Evolutionary conservation across 192 early-diverging fungal genomes (phyloP).

Genomic region (Paraglomus brasilianum): DNA sequence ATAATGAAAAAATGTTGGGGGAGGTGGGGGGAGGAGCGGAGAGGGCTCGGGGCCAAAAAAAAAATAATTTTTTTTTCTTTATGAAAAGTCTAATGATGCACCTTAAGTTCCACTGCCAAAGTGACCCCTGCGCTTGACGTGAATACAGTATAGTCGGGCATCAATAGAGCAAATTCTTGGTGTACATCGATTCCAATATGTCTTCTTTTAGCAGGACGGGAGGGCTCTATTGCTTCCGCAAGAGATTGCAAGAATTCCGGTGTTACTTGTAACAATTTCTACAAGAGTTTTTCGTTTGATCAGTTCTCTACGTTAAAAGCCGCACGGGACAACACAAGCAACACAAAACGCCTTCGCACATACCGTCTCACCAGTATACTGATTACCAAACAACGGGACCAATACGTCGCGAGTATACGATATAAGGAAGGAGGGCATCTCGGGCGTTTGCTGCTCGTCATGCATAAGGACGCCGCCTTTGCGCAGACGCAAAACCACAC

Average conservation of each 20-base stretch:
- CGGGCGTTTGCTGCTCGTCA: background rate
- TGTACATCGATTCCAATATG: conserved; percentile 46
- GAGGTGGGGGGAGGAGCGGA: background rate
- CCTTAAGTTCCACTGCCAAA: no score
- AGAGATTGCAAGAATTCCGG: conserved; percentile 45
- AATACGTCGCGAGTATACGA: background rate
- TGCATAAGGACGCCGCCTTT: conserved; percentile 20
- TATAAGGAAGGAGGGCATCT: background rate
- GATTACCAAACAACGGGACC: conserved; percentile 11
- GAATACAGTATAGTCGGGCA: conserved; percentile 46
- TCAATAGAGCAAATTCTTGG: conserved; percentile 47
- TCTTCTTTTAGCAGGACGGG: conserved; percentile 45
- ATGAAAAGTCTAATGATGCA: background rate
- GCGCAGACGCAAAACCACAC: conserved; percentile 40
- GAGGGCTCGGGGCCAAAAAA: background rate
- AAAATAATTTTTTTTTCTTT: background rate
- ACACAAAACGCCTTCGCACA: background rate
- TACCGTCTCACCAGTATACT: background rate
- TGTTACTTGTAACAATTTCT: conserved; percentile 38
- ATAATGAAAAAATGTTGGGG: background rate
- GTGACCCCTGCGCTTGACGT: conserved; percentile 5
- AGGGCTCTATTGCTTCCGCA: conserved; percentile 26
- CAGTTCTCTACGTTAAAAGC: background rate
- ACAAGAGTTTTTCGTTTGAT: background rate
- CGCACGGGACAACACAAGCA: conserved; percentile 1